These are phyloP conservation scores for Odonthalia washingtoniensis DNA, from an alignment of 31 red algal species.

Conservation along the genomic window DNA sequence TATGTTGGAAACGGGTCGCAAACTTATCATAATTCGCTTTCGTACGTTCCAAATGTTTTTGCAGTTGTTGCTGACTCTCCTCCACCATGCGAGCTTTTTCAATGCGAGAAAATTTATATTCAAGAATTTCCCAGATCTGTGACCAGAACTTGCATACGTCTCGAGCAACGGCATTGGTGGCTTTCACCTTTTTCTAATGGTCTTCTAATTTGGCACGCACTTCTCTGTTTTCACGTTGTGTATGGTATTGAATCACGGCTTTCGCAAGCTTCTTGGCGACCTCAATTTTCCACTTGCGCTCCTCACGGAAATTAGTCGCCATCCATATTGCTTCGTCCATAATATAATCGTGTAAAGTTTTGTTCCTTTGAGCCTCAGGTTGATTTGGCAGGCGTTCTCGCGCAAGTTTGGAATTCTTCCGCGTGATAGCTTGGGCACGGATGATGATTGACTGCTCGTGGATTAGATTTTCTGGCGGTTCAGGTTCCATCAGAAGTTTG, in stretches of 20 bases:
- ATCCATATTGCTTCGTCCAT: conserved; percentile 93
- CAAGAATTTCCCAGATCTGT: conserved; percentile 72
- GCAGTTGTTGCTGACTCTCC: conserved; percentile 58
- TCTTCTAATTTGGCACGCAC: conserved; percentile 52
- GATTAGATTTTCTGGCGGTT: conserved; percentile 79
- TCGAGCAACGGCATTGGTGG: conserved; percentile 63
- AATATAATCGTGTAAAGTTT: conserved; percentile 94
- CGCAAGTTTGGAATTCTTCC: conserved; percentile 91
- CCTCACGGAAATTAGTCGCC: conserved; percentile 90
- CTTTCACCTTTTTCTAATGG: conserved; percentile 39
- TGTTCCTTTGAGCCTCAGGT: conserved; percentile 91
- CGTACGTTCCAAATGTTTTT: background rate
- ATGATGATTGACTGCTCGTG: conserved; percentile 86
- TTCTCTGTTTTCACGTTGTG: conserved; percentile 53
- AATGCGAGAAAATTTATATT: conserved; percentile 43
- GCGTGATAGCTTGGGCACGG: conserved; percentile 79
- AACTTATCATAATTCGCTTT: background rate
- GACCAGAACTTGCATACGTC: conserved; percentile 92
- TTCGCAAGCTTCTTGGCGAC: conserved; percentile 71
- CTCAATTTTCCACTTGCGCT: conserved; percentile 88
- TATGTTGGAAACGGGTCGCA: background rate
- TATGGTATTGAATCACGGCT: conserved; percentile 64
- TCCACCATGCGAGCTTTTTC: conserved; percentile 61
- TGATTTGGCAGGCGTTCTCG: conserved; percentile 94
- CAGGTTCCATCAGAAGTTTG: conserved; percentile 63